These are phyloP conservation scores for Serendipita indica DNA, from an alignment of 768 basidiomycete species.

Conservation along the genomic window DNA sequence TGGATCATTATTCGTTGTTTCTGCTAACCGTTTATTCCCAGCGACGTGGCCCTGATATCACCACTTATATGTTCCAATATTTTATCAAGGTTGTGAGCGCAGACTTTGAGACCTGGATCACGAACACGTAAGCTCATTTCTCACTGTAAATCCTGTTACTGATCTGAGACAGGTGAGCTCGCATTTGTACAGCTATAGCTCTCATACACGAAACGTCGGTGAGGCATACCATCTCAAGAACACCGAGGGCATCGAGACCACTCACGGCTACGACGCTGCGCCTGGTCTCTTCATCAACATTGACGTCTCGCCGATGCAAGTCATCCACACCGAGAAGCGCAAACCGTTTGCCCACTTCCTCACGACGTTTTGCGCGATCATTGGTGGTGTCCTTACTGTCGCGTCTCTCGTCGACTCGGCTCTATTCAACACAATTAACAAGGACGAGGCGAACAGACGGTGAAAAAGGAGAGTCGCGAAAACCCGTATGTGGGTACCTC, in stretches of 20 bases:
- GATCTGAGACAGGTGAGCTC: constrained; percentile 46
- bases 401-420: constrained; percentile 78
- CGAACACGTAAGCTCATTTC: constrained; percentile 35
- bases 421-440: constrained; percentile 51
- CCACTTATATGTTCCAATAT: constrained; percentile 95
- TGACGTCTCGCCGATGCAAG: constrained; percentile 92
- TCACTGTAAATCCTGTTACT: not conserved
- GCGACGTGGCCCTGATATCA: constrained; percentile 12
- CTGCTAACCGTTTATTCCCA: not conserved
- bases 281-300: constrained; percentile 78
- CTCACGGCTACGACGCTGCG: constrained; percentile 34
- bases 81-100: constrained; percentile 98
- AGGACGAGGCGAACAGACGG: not conserved
- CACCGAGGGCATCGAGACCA: constrained; percentile 49
- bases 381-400: constrained; percentile 92
- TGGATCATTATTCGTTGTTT: not conserved
- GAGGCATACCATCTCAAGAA: constrained; percentile 45
- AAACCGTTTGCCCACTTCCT: constrained; percentile 98
- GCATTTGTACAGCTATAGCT: constrained; percentile 90
- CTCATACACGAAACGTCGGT: constrained; percentile 82
- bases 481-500: not conserved
- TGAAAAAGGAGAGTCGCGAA: constrained; percentile 17
- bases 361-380: constrained; percentile 93
- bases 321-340: constrained; percentile 78
- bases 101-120: constrained; percentile 70